Evolutionary conservation across 352 stramenopile species (phyloP).

Genomic region (Thalassiosira allenii): DNA sequence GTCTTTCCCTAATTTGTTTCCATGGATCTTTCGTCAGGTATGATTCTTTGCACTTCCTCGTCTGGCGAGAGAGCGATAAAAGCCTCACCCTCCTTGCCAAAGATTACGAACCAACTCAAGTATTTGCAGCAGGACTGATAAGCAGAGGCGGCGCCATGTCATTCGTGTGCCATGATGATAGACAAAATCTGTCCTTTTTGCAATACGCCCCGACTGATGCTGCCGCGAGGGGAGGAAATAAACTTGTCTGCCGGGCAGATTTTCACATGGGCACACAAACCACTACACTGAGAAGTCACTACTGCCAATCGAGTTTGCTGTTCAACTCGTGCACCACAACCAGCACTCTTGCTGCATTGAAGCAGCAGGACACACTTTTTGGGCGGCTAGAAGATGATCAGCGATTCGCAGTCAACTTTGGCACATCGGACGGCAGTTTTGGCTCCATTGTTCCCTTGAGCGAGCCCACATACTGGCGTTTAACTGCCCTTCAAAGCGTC

Average conservation of each 20-base stretch:
- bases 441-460: slow-evolving; percentile 76
- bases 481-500: slow-evolving; percentile 83
- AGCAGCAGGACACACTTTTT: slow-evolving; percentile 82
- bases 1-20: slow-evolving; percentile 15
- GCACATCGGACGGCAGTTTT: slow-evolving; percentile 79
- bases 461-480: slow-evolving; percentile 82
- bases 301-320: slow-evolving; percentile 79
- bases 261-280: slow-evolving; percentile 84
- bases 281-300: slow-evolving; percentile 72
- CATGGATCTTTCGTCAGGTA: slow-evolving; percentile 56
- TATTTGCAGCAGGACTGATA: slow-evolving; percentile 81
- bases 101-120: slow-evolving; percentile 82
- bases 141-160: slow-evolving; percentile 72
- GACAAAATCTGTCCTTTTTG: slow-evolving; percentile 86
- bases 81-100: slow-evolving; percentile 85
- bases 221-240: slow-evolving; percentile 81
- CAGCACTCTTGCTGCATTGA: slow-evolving; percentile 79
- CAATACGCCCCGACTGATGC: slow-evolving; percentile 83
- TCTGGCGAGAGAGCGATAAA: slow-evolving; percentile 85
- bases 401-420: slow-evolving; percentile 78
- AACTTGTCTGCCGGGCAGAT: slow-evolving; percentile 81
- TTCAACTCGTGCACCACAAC: slow-evolving; percentile 77
- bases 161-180: slow-evolving; percentile 84
- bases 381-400: slow-evolving; percentile 82
- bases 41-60: slow-evolving; percentile 84